Evolutionary conservation across 257 asterid species (phyloP).

Genomic region (Salvia rosmarinus): DNA sequence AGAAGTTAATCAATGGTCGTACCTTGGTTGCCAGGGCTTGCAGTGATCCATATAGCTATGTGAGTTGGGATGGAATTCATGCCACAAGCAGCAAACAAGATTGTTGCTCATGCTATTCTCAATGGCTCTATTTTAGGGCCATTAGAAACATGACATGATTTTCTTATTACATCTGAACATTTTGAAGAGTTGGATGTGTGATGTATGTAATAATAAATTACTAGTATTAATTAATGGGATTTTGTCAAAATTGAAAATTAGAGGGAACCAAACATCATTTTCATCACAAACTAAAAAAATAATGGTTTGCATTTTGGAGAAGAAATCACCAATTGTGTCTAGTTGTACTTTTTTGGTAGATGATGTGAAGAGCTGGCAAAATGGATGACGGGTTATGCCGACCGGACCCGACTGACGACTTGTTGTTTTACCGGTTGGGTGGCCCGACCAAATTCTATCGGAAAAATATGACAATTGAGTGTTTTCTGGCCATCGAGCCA

Average conservation of each 20-base stretch:
- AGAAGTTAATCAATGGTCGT: constrained; percentile 48
- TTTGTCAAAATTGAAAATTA: neutral
- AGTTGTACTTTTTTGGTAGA: constrained; percentile 9
- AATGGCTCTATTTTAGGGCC: constrained; percentile 41
- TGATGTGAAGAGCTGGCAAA: no score
- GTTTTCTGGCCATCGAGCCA: no score
- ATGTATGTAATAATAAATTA: neutral
- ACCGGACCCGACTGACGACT: no score
- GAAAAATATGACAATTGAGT: no score
- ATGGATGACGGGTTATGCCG: no score
- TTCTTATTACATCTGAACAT: neutral
- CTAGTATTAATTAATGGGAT: constrained; percentile 6
- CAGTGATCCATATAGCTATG: constrained; percentile 63
- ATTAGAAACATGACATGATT: neutral
- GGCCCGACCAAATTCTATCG: no score
- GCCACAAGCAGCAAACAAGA: constrained; percentile 79
- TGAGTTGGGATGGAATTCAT: constrained; percentile 82
- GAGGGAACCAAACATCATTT: constrained; percentile 18
- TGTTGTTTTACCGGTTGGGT: no score
- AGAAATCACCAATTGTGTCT: constrained; percentile 13
- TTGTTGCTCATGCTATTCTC: constrained; percentile 46
- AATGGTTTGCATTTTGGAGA: neutral
- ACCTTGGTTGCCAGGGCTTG: constrained; percentile 56
- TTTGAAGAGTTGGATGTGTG: neutral
- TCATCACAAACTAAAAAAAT: constrained; percentile 1